Evolutionary conservation across 2,329 filamentous ascomycete species (phyloP).

Genomic region (Eutypella sp.): DNA sequence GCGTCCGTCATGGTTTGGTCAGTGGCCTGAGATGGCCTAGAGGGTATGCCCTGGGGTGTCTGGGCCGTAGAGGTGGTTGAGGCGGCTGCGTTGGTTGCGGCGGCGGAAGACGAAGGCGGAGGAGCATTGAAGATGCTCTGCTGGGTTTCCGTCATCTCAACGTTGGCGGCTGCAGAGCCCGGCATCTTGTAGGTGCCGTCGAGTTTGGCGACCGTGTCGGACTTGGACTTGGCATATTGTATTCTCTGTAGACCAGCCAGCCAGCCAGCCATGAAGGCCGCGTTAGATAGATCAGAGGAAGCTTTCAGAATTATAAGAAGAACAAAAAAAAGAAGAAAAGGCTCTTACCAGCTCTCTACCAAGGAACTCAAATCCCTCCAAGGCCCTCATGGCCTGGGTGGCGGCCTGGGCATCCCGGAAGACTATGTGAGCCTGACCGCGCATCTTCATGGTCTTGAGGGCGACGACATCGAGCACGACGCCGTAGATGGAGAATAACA

Average conservation of each 20-base stretch:
- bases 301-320: too few species aligned
- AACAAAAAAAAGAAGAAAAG: neutral
- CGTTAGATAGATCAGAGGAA: too few species aligned
- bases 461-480: constrained; percentile 88
- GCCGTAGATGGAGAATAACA: constrained; percentile 90
- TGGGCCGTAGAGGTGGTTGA: constrained; percentile 28
- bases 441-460: constrained; percentile 85
- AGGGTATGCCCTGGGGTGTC: constrained; percentile 33
- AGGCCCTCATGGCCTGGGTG: constrained; percentile 84
- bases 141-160: constrained; percentile 68
- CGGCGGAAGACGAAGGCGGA: constrained; percentile 43
- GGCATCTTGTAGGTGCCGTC: constrained; percentile 83
- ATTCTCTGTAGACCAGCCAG: constrained; percentile 66
- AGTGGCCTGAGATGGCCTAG: constrained; percentile 43
- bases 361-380: constrained; percentile 82
- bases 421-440: constrained; percentile 89
- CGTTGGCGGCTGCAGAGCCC: constrained; percentile 45
- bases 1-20: constrained; percentile 48
- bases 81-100: constrained; percentile 9
- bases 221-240: constrained; percentile 84
- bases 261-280: too few species aligned
- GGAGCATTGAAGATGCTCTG: constrained; percentile 75
- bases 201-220: constrained; percentile 81
- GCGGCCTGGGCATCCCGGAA: constrained; percentile 88
- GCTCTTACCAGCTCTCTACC: constrained; percentile 74